Percentiles rank a stretch among this genome's conserved stretches.
Evolutionary conservation across 1,284 basidiomycete species (phyloP).

Genomic region (Inonotus hispidus): DNA sequence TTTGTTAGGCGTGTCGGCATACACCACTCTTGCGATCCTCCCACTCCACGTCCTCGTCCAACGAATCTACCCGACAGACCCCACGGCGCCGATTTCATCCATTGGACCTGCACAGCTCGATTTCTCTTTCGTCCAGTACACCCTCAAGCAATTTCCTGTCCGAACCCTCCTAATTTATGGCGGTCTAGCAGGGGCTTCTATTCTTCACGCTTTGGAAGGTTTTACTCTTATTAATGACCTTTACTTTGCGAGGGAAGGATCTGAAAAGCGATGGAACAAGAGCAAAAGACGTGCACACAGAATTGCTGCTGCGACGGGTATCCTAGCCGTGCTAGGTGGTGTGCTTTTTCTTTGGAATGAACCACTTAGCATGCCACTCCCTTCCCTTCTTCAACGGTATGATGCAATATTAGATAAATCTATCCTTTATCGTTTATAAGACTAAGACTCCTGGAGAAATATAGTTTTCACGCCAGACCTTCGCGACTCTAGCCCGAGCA

Average conservation of each 20-base stretch:
- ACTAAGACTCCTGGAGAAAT: not conserved
- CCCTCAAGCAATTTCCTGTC: constrained; percentile 53
- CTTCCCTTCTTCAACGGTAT: constrained; percentile 45
- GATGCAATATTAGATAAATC: constrained; percentile 32
- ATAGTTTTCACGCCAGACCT: no score
- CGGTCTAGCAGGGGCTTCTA: constrained; percentile 45
- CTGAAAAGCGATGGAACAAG: constrained; percentile 23
- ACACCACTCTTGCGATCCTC: constrained; percentile 46
- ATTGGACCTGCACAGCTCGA: constrained; percentile 70
- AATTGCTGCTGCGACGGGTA: constrained; percentile 31
- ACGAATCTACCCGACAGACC: constrained; percentile 43
- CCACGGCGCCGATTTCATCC: constrained; percentile 41
- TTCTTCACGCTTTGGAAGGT: constrained; percentile 58
- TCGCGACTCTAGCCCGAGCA: no score
- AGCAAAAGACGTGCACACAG: constrained; percentile 28
- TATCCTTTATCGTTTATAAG: constrained; percentile 16
- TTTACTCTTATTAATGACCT: constrained; percentile 46
- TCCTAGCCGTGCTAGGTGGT: constrained; percentile 49
- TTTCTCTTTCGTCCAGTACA: constrained; percentile 69
- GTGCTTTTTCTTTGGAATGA: constrained; percentile 49
- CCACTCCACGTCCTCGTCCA: constrained; percentile 63
- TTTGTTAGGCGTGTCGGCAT: constrained; percentile 51
- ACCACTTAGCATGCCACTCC: constrained; percentile 45
- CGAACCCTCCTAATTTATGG: constrained; percentile 55
- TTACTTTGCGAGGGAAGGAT: constrained; percentile 28